phyloP scores from a whole-genome alignment of 176 grass and related monocot species.

The Carex scoparia region DNA sequence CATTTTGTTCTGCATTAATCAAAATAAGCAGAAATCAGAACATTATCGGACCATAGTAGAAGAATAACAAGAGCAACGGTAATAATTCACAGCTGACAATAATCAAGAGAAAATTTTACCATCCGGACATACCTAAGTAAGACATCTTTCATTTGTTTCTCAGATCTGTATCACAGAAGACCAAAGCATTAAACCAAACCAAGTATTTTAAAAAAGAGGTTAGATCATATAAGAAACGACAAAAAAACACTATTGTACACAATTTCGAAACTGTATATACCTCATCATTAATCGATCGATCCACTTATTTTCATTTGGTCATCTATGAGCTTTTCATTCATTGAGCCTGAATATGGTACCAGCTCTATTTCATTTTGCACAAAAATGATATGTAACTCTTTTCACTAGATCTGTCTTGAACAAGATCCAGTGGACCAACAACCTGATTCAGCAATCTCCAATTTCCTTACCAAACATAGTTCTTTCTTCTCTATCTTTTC shows the following conservation, averaged over 20 bases:
- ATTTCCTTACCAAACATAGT: neutral
- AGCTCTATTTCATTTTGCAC: neutral
- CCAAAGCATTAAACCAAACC: neutral
- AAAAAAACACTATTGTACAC: neutral
- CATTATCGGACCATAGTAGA: neutral
- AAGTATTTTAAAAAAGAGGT: neutral
- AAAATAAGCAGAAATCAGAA: conserved; percentile 5
- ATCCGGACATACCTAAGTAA: conserved; percentile 7
- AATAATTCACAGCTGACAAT: conserved; percentile 43
- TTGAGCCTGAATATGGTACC: neutral
- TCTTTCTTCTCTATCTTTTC: neutral
- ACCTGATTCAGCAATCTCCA: neutral
- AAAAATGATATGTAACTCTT: neutral
- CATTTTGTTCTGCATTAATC: conserved; percentile 13
- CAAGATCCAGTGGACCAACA: neutral
- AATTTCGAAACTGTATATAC: neutral
- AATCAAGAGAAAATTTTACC: conserved; percentile 7
- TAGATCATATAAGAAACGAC: neutral
- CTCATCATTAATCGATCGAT: neutral
- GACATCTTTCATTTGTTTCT: neutral
- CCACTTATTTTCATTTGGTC: neutral
- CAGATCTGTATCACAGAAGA: conserved; percentile 15
- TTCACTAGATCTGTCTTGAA: neutral
- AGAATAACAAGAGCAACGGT: neutral
- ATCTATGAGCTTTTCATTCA: neutral